These are phyloP conservation scores for Boletus semigastroideus DNA, from an alignment of 1,284 basidiomycete species.

Conservation along the genomic window DNA sequence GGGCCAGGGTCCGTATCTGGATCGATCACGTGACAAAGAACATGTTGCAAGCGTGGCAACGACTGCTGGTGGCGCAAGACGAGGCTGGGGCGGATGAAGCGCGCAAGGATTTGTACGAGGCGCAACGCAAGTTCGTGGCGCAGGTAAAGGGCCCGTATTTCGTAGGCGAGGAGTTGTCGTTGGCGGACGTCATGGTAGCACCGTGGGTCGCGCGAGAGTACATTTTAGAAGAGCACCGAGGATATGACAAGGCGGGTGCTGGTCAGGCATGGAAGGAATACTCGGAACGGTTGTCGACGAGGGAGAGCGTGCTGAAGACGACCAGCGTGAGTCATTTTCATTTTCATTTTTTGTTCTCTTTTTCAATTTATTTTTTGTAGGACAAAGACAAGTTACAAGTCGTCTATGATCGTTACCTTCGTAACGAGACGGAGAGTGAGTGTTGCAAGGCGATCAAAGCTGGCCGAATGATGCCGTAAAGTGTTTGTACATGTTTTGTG, in stretches of 20 bases:
- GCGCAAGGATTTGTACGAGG: conserved; percentile 45
- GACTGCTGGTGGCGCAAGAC: conserved; percentile 54
- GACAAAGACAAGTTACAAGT: conserved; percentile 46
- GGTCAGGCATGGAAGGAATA: conserved; percentile 49
- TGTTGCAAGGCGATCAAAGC: conserved; percentile 56
- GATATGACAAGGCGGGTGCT: conserved; percentile 45
- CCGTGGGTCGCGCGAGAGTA: conserved; percentile 58
- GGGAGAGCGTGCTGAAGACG: conserved; percentile 51
- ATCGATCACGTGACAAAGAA: conserved; percentile 53
- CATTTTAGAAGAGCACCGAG: conserved; percentile 50
- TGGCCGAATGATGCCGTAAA: conserved; percentile 47
- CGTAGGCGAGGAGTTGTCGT: conserved; percentile 52
- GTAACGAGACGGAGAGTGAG: conserved; percentile 59
- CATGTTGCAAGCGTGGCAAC: conserved; percentile 53
- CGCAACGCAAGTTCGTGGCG: conserved; percentile 45
- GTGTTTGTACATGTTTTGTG: not conserved
- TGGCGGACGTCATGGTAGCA: conserved; percentile 59
- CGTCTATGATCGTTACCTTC: conserved; percentile 56
- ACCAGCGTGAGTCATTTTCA: conserved; percentile 42
- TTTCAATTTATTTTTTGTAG: conserved; percentile 30
- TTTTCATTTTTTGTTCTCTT: not conserved
- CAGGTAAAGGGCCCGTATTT: conserved; percentile 61
- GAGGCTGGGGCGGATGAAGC: conserved; percentile 42
- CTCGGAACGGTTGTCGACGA: conserved; percentile 38
- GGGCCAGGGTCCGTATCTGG: conserved; percentile 53